These are phyloP conservation scores for Guadua angustifolia DNA, from an alignment of 176 grass and related monocot species.

Conservation along the genomic window DNA sequence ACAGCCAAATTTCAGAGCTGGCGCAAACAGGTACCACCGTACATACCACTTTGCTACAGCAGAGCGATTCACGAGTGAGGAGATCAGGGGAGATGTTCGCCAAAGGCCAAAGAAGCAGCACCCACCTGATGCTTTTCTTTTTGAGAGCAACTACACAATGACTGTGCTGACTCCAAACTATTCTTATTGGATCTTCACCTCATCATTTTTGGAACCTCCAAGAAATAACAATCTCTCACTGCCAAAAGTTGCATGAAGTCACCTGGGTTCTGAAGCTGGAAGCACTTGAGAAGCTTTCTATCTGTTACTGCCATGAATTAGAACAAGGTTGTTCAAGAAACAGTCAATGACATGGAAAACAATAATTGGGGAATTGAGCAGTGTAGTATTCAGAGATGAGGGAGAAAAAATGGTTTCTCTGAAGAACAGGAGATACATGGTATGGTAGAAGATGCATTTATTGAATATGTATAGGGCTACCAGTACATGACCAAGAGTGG, in stretches of 20 bases:
- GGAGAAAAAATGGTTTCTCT: conserved; percentile 19
- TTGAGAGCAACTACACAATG: too few species aligned
- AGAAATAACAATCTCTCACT: conserved; percentile 57
- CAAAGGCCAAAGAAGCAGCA: too few species aligned
- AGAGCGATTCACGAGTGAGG: too few species aligned
- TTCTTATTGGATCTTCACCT: conserved; percentile 38
- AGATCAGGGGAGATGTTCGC: too few species aligned
- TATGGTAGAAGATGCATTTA: conserved; percentile 39
- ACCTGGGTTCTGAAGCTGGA: conserved; percentile 61
- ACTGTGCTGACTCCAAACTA: background rate
- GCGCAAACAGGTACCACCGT: background rate
- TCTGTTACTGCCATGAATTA: conserved; percentile 52
- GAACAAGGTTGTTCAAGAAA: conserved; percentile 54
- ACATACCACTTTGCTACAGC: too few species aligned
- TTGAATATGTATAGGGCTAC: conserved; percentile 21
- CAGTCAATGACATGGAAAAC: background rate
- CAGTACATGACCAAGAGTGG: conserved; percentile 3
- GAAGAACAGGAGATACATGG: conserved; percentile 48
- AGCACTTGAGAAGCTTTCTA: conserved; percentile 60
- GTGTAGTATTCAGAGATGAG: background rate
- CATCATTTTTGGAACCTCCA: conserved; percentile 60
- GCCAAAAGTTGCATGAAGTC: conserved; percentile 50
- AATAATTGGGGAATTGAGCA: background rate
- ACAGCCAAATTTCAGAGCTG: conserved; percentile 9
- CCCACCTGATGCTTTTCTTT: too few species aligned